Evolutionary conservation across 2,329 filamentous ascomycete species (phyloP), one percentile per base, ranked within the genome.

Genomic region (Phyllosticta citriasiana): DNA sequence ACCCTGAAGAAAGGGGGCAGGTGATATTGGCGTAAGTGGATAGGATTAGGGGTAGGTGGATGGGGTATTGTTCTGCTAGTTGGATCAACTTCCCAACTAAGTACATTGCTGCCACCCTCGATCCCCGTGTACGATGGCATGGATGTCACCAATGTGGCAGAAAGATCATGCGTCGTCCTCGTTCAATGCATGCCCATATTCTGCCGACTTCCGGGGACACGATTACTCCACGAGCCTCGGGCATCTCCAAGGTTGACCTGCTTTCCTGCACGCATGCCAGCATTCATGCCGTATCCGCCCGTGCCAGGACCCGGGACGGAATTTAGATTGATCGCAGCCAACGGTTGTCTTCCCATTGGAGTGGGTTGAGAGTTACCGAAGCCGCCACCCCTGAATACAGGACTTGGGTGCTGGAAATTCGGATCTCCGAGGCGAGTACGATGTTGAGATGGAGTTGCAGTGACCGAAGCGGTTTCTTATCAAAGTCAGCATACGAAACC

Each of bases 281-380:
- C 66, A 25, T 65, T 66, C 61, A 72, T 67, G 24, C 68, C 65
- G 61, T 72, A 72, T 22, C 65, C 69, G n/a, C 65, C 66, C 27
- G 67, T 55, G 19, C 63, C 59, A 12, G 60, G 53, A 55, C 67
- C 66, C 5, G 65, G 54, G 57, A 70, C 70, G 14, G 65, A 57
- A 55, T 69, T 62, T 24, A 35, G 25, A 19, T 27, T 40, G 60
- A 68, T 24, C 27, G 63, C 65, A n/a, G 66, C 65, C 4, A 76
- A 61, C 12, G 72, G 66, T 50, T 72, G 72, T 54, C 73, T 67
- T 40, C 65, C 65, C 19, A 71, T 67, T 0, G 73, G 72, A 10
- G 72, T 70, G 10, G 68, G 65, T 24, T 69, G 69, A 53, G 72
- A 70, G n/a, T 65, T 51, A 66, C 63, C 25, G 64, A 64, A 8